Base-by-base conservation (phyloP, 2,329 filamentous ascomycete genomes). In the Orbilia blumenaviensis region DNA sequence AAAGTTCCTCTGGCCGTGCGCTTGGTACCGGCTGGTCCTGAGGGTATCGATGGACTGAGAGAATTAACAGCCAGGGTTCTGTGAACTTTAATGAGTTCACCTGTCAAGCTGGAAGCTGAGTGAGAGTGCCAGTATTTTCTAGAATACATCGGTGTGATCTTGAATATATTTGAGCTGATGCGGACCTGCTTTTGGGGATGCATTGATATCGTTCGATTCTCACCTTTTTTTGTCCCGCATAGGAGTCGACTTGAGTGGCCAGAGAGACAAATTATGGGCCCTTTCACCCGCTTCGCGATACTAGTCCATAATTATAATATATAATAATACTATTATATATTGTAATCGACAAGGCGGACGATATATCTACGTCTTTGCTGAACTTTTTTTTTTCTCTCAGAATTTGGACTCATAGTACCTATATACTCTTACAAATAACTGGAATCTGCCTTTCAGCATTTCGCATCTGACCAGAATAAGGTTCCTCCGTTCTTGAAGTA, bases 401-500 rank as follows among this genome's bases (percentile, higher is more conserved):
- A 32, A 56, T 56, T 21, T 38, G 48, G 14, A 54, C n/a, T 21
- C n/a, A 18, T 1, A 36, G n/a, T n/a, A n/a, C n/a, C n/a, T n/a
- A n/a, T n/a, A n/a, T n/a, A n/a, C n/a, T 38, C 18, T 56, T 38
- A 38, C 27, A 0, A 27, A 29, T 12, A 34, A 23, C 29, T 27
- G 16, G 52, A 56, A 23, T 38, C 52, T 25, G 52, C 52, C 52
- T 56, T 56, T 56, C 32, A 56, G 32, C 32, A 56, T 25, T 9
- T 2, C 12, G 8, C n/a, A 10, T 38, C 48, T 36, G 23, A 16
- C 27, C 27, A 14, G 27, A 23, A 32, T 14, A 9, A 14, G 46
- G 34, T 36, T 21, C 9, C 42, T 46, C 46, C 25, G 32, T n/a
- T n/a, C n/a, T n/a, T n/a, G n/a, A n/a, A n/a, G n/a, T 27, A 56